A percentile compares a stretch with the other conserved stretches of the same genome.
Conservation (phyloP, 768 basidiomycete genomes). For the Amanita thiersii region DNA sequence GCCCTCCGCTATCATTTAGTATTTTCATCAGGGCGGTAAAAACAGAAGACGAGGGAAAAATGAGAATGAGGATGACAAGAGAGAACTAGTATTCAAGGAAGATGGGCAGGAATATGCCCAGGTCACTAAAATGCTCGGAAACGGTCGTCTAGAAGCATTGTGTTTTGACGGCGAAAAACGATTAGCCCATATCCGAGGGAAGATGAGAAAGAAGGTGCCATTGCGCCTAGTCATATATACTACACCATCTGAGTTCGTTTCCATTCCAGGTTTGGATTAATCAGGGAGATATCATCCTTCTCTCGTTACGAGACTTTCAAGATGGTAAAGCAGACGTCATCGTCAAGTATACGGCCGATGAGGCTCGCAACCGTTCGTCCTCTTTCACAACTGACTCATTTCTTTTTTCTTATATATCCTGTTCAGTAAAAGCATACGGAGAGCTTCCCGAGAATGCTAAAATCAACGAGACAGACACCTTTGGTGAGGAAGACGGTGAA, state of each 20-base stretch:
- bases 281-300: slow-evolving; percentile 91
- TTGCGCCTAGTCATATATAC: background rate
- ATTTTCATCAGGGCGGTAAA: slow-evolving; percentile 76
- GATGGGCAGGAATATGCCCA: slow-evolving; percentile 99
- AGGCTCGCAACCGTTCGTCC: slow-evolving; percentile 71
- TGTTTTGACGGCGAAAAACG: slow-evolving; percentile 99
- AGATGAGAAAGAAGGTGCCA: slow-evolving; percentile 97
- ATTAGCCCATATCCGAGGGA: slow-evolving; percentile 95
- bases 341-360: slow-evolving; percentile 97
- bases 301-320: slow-evolving; percentile 97
- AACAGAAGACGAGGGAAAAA: slow-evolving; percentile 99
- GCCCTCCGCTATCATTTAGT: background rate
- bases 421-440: slow-evolving; percentile 89
- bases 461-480: slow-evolving; percentile 94
- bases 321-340: slow-evolving; percentile 99
- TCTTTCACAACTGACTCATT: background rate
- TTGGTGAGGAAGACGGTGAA: slow-evolving; percentile 86
- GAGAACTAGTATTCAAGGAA: slow-evolving; percentile 96
- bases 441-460: slow-evolving; percentile 95
- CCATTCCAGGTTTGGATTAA: slow-evolving; percentile 90
- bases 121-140: slow-evolving; percentile 97
- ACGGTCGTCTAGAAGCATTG: slow-evolving; percentile 90
- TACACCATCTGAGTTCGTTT: slow-evolving; percentile 6
- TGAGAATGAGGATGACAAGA: slow-evolving; percentile 98
- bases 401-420: background rate